Percentiles rank a stretch among this genome's conserved stretches.
Evolutionary conservation across 176 grass and related monocot genomes (phyloP).

Genomic region (Oryza coarctata): DNA sequence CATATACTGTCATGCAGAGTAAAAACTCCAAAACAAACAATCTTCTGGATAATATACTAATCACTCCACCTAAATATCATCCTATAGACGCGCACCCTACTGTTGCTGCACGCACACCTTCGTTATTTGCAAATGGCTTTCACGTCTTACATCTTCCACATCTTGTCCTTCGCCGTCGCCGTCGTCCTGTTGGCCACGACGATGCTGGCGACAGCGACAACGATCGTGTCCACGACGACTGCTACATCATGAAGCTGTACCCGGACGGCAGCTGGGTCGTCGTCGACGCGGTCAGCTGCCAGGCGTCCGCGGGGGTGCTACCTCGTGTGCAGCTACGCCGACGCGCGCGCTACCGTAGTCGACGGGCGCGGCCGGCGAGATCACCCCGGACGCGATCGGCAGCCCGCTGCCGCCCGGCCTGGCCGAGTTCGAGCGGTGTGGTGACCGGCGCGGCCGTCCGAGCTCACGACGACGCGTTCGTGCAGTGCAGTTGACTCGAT

Average conservation of each 20-base stretch:
- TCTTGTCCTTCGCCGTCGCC: not conserved
- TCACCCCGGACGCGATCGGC: not conserved
- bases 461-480: not conserved
- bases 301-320: conserved; percentile 26
- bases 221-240: not conserved
- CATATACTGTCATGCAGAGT: not conserved
- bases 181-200: not conserved
- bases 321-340: conserved; percentile 27
- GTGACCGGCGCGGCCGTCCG: not conserved
- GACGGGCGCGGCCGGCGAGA: not conserved
- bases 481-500: too few species aligned
- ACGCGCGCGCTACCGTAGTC: not conserved
- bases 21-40: not conserved
- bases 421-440: conserved; percentile 38
- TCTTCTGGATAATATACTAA: not conserved
- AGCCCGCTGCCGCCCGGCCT: not conserved
- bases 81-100: too few species aligned
- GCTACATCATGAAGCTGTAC: conserved; percentile 51
- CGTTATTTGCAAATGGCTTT: not conserved
- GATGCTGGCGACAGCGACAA: too few species aligned
- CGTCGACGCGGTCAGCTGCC: conserved; percentile 33
- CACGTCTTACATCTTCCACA: not conserved
- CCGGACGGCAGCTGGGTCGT: conserved; percentile 33
- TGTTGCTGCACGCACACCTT: not conserved
- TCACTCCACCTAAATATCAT: not conserved